Evolutionary conservation across 441 rosid genomes (phyloP).

Genomic region (Raphanus hybrid): DNA sequence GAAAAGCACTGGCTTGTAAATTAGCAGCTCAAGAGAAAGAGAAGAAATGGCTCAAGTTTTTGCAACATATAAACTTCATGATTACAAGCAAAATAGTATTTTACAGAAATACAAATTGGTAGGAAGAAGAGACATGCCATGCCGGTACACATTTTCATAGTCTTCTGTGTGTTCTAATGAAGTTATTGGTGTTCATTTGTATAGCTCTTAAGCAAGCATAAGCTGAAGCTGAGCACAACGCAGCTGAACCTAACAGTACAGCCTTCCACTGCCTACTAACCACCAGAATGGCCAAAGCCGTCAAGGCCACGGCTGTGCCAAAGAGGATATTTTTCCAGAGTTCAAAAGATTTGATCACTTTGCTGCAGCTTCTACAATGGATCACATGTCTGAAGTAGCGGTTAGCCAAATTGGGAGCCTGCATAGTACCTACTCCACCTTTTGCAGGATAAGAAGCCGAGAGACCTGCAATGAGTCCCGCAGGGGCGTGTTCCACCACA

Average conservation of each 20-base stretch:
- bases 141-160: slow-evolving; percentile 40
- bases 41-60: background rate
- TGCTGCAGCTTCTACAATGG: slow-evolving; percentile 83
- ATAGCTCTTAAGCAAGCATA: slow-evolving; percentile 66
- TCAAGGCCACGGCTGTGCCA: slow-evolving; percentile 51
- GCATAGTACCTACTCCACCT: slow-evolving; percentile 77
- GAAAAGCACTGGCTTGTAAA: background rate
- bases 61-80: background rate
- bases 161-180: slow-evolving; percentile 86
- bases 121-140: background rate
- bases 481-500: slow-evolving; percentile 89
- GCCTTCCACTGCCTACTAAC: slow-evolving; percentile 75
- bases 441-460: slow-evolving; percentile 85
- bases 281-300: slow-evolving; percentile 70
- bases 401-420: slow-evolving; percentile 79
- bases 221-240: slow-evolving; percentile 62
- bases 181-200: slow-evolving; percentile 79
- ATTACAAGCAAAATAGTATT: slow-evolving; percentile 19
- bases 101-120: background rate
- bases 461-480: slow-evolving; percentile 71
- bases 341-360: slow-evolving; percentile 57
- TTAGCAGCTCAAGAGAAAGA: background rate
- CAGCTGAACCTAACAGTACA: slow-evolving; percentile 53
- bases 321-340: slow-evolving; percentile 67
- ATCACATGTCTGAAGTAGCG: slow-evolving; percentile 82